Base-by-base conservation (phyloP, 2,329 filamentous ascomycete species). In the Aspergillus novofumigatus region DNA sequence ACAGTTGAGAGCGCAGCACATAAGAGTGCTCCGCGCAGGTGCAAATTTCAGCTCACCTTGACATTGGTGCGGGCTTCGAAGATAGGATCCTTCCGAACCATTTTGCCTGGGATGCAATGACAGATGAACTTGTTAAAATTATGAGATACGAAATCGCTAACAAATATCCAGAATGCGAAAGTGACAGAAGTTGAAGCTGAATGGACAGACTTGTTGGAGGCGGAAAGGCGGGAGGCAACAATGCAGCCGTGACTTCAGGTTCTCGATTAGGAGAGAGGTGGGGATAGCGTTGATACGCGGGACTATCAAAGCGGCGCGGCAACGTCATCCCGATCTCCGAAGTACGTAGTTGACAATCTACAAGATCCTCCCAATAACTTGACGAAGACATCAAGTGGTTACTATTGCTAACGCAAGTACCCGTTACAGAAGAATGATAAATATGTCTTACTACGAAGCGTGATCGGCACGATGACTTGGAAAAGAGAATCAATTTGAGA, bases 41-140 rank as follows among this genome's bases (percentile, higher is more conserved):
- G 42, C 55, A 49, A 54, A 45, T 10, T 14, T 28, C 35, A 32
- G 44, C 65, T 59, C 50, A 75, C 73, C 60, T 75, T 75, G 50
- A 75, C 73, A 74, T 75, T 75, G 42, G 73, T 75, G 57, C 73
- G 73, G 45, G 73, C 73, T 63, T 75, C 73, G 54, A 75, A 75
- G 44, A 75, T 75, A 45, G 73, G 73, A 62, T 75, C 73, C 59
- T 70, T 72, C 54, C 72, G 71, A 61, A 73, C 71, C 73, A 75
- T 75, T 49, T 59, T 73, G 67, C 26, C 47, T 28, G 44, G 28
- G 21, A 10, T 26, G 25, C 35, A 35, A 35, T 10, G 17, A 47
- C 21, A n/a, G 3, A 26, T 4, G 1, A 23, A 23, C 9, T 17
- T 14, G 11, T 25, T 21, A 26, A 6, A 7, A 17, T 14, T 5